Evolutionary conservation across 257 asterid species (phyloP), one percentile per base, ranked within the genome.

Genomic region (Nicotiana obtusifolia): DNA sequence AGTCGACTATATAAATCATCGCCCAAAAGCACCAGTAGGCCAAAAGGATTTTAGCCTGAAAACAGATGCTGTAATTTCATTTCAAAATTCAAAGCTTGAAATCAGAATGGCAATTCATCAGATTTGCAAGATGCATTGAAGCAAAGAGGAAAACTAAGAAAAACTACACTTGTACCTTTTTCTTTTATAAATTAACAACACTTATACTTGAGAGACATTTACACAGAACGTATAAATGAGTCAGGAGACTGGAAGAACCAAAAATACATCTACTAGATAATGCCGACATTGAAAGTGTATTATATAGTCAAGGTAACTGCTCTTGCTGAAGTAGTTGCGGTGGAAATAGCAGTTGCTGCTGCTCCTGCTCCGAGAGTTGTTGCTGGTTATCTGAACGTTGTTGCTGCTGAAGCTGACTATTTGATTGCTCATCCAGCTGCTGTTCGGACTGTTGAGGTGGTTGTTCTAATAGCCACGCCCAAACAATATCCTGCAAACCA

Each of bases 401-500:
- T 30, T 80, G 73, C 52, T 26, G 71, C 22, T 64, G 76, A 16
- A 28, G 56, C 56, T 22, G 41, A 19, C 14, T 35, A n/a, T 37
- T 9, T 31, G 13, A 37, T 79, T 16, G 75, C 75, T 59, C 28
- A 30, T 57, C 68, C 16, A 10, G 73, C 22, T 59, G 73, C 59
- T 79, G 59, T 76, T 44, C n/a, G 24, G 60, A 10, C 13, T 44
- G 82, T 4, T 19, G 67, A 19, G 41, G 57, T 41, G 71, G 30
- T 26, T 35, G 64, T 28, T 81, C 61, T 16, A 35, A 35, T 69
- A 57, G 84, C 84, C 84, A 81, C 22, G 85, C 64, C 69, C 68
- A 77, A 16, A 83, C 73, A 83, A 83, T 77, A 64, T 77, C 82
- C 53, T 62, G 61, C 24, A 82, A 75, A 31, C 76, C 81, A 56